phyloP scores from a whole-genome alignment of 495 filamentous ascomycete genomes.

The Glutinoglossum americanum region DNA sequence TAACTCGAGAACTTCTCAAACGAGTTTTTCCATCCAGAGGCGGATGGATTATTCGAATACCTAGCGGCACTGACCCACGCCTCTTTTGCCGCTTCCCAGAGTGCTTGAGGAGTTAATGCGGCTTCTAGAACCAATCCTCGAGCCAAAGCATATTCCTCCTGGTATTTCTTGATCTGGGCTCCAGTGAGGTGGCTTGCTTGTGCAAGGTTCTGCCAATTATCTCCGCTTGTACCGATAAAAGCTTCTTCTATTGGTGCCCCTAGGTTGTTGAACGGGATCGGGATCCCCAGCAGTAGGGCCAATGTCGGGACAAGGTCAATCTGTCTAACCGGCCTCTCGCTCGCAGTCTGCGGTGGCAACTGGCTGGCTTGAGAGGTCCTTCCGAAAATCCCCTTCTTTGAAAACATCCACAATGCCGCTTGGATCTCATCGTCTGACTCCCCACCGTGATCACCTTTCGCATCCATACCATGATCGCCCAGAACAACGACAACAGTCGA shows the following conservation, averaged over 20 bases:
- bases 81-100: constrained; percentile 35
- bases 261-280: constrained; percentile 95
- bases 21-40: constrained; percentile 14
- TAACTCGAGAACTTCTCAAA: constrained; percentile 48
- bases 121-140: constrained; percentile 36
- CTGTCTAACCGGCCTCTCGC: constrained; percentile 66
- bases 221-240: constrained; percentile 47
- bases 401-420: constrained; percentile 97
- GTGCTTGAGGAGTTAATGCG: constrained; percentile 27
- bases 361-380: constrained; percentile 37
- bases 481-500: constrained; percentile 80
- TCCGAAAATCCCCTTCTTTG: constrained; percentile 63
- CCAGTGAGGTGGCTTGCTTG: constrained; percentile 53
- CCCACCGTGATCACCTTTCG: constrained; percentile 89
- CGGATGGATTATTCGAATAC: constrained; percentile 17
- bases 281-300: constrained; percentile 66
- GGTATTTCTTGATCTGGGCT: constrained; percentile 78
- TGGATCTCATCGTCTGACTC: constrained; percentile 90
- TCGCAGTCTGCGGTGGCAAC: constrained; percentile 49
- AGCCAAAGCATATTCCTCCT: constrained; percentile 38
- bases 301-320: constrained; percentile 92
- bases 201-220: constrained; percentile 53
- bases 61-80: constrained; percentile 19
- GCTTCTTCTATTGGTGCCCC: constrained; percentile 86
- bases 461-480: constrained; percentile 97